Conservation (phyloP, 2,329 filamentous ascomycete genomes). For the Fusarium sp. region DNA sequence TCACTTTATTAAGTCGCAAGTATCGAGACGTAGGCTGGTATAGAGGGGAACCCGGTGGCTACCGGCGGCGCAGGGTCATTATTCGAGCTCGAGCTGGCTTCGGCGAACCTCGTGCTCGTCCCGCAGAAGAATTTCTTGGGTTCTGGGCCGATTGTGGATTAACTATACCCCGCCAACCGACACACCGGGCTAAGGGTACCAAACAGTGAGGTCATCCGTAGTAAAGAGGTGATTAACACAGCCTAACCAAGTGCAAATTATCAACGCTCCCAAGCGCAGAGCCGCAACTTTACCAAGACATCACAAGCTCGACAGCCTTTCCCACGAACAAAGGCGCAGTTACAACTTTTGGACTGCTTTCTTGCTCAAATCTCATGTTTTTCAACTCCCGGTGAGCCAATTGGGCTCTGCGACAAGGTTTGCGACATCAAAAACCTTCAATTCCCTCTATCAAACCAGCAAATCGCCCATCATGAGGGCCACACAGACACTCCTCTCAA, state of each 20-base stretch:
- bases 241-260: constrained; percentile 27
- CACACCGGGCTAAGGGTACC: constrained; percentile 6
- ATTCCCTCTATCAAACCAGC: background rate
- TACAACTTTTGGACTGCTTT: background rate
- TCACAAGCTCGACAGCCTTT: constrained; percentile 5
- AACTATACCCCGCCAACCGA: constrained; percentile 35
- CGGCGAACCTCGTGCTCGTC: constrained; percentile 8
- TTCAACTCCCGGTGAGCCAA: constrained; percentile 49
- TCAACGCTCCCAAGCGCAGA: constrained; percentile 5
- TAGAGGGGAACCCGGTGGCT: constrained; percentile 36
- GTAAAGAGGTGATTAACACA: constrained; percentile 2
- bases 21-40: constrained; percentile 7
- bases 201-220: background rate
- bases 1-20: background rate
- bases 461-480: constrained; percentile 61
- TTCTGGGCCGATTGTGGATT: constrained; percentile 44
- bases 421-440: constrained; percentile 19
- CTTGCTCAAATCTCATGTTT: constrained; percentile 38
- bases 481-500: constrained; percentile 60
- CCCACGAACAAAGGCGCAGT: constrained; percentile 3
- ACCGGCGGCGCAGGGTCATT: constrained; percentile 48
- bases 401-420: constrained; percentile 41
- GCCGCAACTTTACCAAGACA: constrained; percentile 13
- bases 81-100: constrained; percentile 38
- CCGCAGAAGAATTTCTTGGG: constrained; percentile 47